Evolutionary conservation across 2,329 filamentous ascomycete species (phyloP), one percentile per base, ranked within the genome.

Genomic region (Fusarium nodosum): DNA sequence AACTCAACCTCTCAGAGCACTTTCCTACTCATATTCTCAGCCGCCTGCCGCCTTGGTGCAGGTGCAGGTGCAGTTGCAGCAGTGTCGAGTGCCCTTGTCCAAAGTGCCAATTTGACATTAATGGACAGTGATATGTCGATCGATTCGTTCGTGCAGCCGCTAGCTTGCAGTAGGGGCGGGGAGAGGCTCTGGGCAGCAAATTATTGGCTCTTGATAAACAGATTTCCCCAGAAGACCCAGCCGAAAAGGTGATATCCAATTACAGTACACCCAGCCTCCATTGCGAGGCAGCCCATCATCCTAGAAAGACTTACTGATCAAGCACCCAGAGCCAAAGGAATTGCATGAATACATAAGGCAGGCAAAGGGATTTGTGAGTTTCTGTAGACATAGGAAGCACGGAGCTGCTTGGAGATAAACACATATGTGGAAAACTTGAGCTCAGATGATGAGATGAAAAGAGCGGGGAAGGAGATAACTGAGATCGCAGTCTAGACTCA

Each of bases 121-220:
- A 54, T 44, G 56, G 65, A 53, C 28, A 69, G 33, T 53, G 44
- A 55, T 44, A 71, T 61, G 67, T 66, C 73, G 73, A 75, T 75
- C 73, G 72, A 75, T 75, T 68, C 58, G 64, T 64, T 72, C 59
- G 70, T 60, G 66, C 68, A 63, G 50, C 63, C 46, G 55, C 69
- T 68, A 74, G 67, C 38, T 53, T 53, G 46, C 54, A 51, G 48
- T 36, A 61, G 50, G 50, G 66, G 63, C 47, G 59, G 60, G 41
- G 69, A 55, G 60, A 59, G 41, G 46, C 47, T 56, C 36, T 41
- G 20, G 30, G 31, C 45, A 51, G 46, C 26, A 18, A 36, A 15
- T 52, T 44, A 68, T 73, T 72, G 68, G 71, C 28, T 41, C 20
- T 38, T 22, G 24, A 56, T 36, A 42, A 26, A 44, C 33, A 39